Base-by-base conservation (phyloP, 352 stramenopile genomes). In the Globisporangium alternatum region DNA sequence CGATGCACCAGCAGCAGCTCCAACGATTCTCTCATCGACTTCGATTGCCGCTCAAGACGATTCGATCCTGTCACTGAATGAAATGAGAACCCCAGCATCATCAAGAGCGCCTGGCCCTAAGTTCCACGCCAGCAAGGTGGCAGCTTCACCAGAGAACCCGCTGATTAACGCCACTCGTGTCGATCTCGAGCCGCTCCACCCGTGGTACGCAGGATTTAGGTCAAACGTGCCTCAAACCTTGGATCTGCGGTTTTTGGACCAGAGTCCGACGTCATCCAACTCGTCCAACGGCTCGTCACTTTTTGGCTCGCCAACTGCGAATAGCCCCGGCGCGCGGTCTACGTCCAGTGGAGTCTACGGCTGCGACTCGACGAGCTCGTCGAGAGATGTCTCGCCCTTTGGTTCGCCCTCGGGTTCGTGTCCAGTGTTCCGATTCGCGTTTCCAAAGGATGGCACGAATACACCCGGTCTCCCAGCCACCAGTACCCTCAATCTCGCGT, bases 281-380 rank as follows among this genome's bases (percentile, higher is more conserved):
- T 56, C 49, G 25, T 56, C 28, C 4, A n/a, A 56, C 13, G 49
- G 49, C 22, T 56, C 49, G 9, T 56, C 28, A 9, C 49, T 41
- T n/a, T 56, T 56, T 25, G 49, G 49, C 13, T 56, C 49, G 3
- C 49, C 49, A 5, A 56, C 10, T n/a, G 31, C 49, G 2, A 7
- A 21, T 17, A 56, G 28, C 49, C 19, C 49, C 17, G 49, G 25
- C 31, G 49, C 49, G 33, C 49, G 49, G 28, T 56, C 49, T 9
- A 56, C 49, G 5, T 56, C 49, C 6, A 56, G 49, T 33, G 49
- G 17, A 0, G 25, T 13, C 28, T 31, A 56, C 3, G 49, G 13
- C 5, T 56, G 31, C 28, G 49, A 15, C 25, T 56, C 49, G 49
- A 56, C 49, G 21, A 56, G 49, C 13, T 56, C 49, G 49, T 56